Conservation (phyloP, 768 basidiomycete genomes). For the Rhodotorula diobovata region DNA sequence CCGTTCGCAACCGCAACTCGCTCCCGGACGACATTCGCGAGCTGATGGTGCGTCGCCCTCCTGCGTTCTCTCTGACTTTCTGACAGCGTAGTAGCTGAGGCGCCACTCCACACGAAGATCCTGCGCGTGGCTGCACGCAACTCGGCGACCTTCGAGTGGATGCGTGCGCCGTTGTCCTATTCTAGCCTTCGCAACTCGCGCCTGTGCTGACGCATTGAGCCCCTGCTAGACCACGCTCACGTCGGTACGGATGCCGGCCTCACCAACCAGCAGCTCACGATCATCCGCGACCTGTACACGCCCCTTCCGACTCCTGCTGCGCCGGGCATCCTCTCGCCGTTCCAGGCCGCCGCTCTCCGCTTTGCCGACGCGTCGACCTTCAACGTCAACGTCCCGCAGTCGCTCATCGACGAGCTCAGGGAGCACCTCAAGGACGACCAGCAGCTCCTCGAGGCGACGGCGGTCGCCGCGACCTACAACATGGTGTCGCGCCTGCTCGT, state of each 20-base stretch:
- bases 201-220: neutral
- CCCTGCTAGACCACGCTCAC: slow-evolving; percentile 41
- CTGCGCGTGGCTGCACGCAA: slow-evolving; percentile 47
- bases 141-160: slow-evolving; percentile 46
- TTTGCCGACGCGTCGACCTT: slow-evolving; percentile 63
- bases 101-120: no score
- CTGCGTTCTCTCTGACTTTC: neutral
- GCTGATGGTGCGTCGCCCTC: slow-evolving; percentile 41
- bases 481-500: slow-evolving; percentile 67
- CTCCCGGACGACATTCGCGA: slow-evolving; percentile 46
- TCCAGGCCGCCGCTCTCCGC: slow-evolving; percentile 56
- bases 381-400: slow-evolving; percentile 52
- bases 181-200: no score
- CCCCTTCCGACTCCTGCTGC: slow-evolving; percentile 47
- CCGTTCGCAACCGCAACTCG: slow-evolving; percentile 43
- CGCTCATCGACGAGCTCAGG: slow-evolving; percentile 52
- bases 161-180: no score
- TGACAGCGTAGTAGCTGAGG: no score
- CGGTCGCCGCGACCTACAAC: slow-evolving; percentile 57
- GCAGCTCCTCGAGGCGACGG: slow-evolving; percentile 55
- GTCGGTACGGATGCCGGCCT: slow-evolving; percentile 55
- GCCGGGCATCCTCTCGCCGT: slow-evolving; percentile 50
- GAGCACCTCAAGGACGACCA: slow-evolving; percentile 43
- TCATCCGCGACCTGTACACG: slow-evolving; percentile 55
- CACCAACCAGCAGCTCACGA: slow-evolving; percentile 56